phyloP scores from a whole-genome alignment of 305 asterid species.

The Fraxinus xanthoxyloides region DNA sequence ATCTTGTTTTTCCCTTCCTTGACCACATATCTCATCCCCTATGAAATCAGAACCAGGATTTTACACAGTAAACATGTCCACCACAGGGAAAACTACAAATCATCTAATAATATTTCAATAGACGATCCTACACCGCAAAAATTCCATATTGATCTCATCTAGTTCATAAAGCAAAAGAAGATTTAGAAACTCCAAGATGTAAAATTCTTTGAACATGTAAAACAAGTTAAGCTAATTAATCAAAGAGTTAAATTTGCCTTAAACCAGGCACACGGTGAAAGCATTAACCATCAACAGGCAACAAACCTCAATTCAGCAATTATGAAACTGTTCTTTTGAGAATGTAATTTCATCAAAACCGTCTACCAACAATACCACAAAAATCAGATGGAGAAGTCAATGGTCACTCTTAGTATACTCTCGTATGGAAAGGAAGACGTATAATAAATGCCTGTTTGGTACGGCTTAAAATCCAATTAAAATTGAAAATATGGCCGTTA shows the following conservation, averaged over 20 bases:
- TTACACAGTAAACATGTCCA: not conserved
- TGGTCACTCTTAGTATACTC: not conserved
- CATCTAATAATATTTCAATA: not conserved
- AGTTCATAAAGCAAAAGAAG: not conserved
- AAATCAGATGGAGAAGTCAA: not conserved
- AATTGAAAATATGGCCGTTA: no score
- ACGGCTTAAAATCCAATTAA: no score
- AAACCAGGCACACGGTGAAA: not conserved
- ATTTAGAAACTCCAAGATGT: not conserved
- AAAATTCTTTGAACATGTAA: not conserved
- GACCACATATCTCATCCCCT: not conserved
- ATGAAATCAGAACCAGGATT: not conserved
- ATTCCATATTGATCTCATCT: not conserved
- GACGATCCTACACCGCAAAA: not conserved
- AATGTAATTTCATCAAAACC: not conserved
- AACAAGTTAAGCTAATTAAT: not conserved
- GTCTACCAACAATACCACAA: not conserved
- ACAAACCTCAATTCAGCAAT: not conserved
- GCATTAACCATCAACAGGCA: not conserved
- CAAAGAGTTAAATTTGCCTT: not conserved
- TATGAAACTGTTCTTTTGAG: not conserved
- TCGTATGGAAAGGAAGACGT: not conserved
- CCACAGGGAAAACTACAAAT: not conserved
- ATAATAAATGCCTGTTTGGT: no score
- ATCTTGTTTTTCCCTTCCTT: not conserved